Conservation (phyloP, 768 basidiomycete genomes). For the Fistulinella prunicolor region DNA sequence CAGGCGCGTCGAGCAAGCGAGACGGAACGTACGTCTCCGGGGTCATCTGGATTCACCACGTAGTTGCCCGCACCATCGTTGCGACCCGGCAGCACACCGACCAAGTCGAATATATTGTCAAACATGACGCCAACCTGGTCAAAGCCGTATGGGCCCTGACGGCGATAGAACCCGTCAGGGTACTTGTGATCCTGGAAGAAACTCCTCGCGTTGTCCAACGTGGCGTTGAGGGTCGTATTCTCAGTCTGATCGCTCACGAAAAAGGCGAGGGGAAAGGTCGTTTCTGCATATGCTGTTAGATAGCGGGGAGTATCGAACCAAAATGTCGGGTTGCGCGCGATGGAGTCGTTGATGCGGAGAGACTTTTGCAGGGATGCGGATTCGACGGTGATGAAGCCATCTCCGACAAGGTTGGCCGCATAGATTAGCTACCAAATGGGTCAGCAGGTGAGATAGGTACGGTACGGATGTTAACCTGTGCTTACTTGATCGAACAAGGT, state of each 20-base stretch:
- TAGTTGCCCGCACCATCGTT: conserved; percentile 19
- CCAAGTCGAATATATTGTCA: background rate
- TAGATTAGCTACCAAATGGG: conserved; percentile 8
- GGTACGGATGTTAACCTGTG: background rate
- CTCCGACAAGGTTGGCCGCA: conserved; percentile 20
- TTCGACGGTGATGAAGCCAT: conserved; percentile 19
- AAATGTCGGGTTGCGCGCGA: conserved; percentile 23
- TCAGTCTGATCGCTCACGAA: conserved; percentile 23
- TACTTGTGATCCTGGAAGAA: conserved; percentile 19
- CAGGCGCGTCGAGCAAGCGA: too few species aligned
- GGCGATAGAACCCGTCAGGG: conserved; percentile 20
- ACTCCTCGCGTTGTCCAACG: conserved; percentile 17
- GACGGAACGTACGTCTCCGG: conserved; percentile 10
- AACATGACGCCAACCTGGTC: background rate
- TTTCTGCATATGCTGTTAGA: conserved; percentile 21
- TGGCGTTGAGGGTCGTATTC: conserved; percentile 14
- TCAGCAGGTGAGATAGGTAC: background rate
- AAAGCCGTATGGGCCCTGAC: conserved; percentile 14
- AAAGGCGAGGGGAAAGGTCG: conserved; percentile 25
- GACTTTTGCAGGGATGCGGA: conserved; percentile 21
- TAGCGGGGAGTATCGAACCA: conserved; percentile 20
- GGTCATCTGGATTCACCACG: conserved; percentile 10
- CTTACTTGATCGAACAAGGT: conserved; percentile 21
- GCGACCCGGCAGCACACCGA: conserved; percentile 13
- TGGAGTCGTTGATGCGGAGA: conserved; percentile 25